These are phyloP conservation scores for Plectosphaerella cucumerina DNA, from an alignment of 2,329 filamentous ascomycete genomes.

Conservation along the genomic window DNA sequence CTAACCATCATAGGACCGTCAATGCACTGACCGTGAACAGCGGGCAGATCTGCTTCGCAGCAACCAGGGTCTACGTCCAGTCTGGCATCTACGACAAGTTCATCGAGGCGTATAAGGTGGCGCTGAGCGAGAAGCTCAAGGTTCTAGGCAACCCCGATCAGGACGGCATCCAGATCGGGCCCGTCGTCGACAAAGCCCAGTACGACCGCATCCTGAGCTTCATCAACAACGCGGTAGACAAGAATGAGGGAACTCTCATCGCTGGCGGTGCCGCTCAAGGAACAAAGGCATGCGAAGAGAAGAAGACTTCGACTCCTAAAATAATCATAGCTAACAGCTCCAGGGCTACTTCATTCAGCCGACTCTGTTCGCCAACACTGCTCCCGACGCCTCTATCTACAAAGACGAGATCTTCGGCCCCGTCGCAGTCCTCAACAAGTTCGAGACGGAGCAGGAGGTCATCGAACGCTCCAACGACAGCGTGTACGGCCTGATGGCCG, in stretches of 20 bases:
- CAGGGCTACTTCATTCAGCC: conserved; percentile 40
- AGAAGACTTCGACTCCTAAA: conserved; percentile 4
- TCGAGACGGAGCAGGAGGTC: conserved; percentile 53
- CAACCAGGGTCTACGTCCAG: conserved; percentile 67
- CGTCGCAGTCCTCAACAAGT: conserved; percentile 50
- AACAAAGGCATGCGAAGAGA: conserved; percentile 26
- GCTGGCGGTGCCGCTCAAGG: conserved; percentile 27
- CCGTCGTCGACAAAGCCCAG: conserved; percentile 44
- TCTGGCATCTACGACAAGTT: conserved; percentile 55
- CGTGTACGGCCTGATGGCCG: conserved; percentile 37
- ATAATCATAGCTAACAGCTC: conserved; percentile 19
- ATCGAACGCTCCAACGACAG: conserved; percentile 50
- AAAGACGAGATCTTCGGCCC: conserved; percentile 55
- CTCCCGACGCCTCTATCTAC: conserved; percentile 40
- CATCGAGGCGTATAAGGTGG: conserved; percentile 52
- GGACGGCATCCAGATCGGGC: conserved; percentile 54
- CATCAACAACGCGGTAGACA: conserved; percentile 31
- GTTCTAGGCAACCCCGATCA: conserved; percentile 59
- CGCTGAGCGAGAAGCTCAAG: conserved; percentile 52
- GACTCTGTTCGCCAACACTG: conserved; percentile 38
- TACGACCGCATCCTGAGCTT: conserved; percentile 40
- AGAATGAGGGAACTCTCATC: conserved; percentile 30
- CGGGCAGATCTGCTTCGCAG: conserved; percentile 73
- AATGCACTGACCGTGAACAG: conserved; percentile 61
- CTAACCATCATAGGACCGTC: neutral